Conservation (phyloP, 2,329 filamentous ascomycete species). For the Pseudocercospora cruenta region DNA sequence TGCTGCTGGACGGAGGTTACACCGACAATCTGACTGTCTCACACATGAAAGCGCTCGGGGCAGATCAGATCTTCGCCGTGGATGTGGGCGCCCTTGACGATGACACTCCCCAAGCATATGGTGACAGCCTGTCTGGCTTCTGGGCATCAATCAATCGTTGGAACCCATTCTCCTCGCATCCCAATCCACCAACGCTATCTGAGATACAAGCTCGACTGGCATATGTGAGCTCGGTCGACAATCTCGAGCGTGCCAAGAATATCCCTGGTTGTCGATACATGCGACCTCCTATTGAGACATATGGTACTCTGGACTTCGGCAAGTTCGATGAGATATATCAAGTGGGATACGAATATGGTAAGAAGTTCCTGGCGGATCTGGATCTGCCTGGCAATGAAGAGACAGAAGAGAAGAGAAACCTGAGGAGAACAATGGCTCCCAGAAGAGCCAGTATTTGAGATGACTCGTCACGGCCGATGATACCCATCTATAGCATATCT, state of each 20-base stretch:
- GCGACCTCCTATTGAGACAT: slow-evolving; percentile 90
- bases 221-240: slow-evolving; percentile 93
- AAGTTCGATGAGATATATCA: slow-evolving; percentile 98
- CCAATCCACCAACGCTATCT: slow-evolving; percentile 90
- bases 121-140: slow-evolving; percentile 89
- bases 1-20: slow-evolving; percentile 95
- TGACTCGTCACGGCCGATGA: neutral
- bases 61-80: slow-evolving; percentile 91
- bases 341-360: slow-evolving; percentile 83
- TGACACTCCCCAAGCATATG: slow-evolving; percentile 86
- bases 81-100: slow-evolving; percentile 94
- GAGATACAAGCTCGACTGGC: slow-evolving; percentile 95
- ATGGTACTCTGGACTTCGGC: slow-evolving; percentile 92
- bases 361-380: slow-evolving; percentile 75
- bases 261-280: slow-evolving; percentile 93
- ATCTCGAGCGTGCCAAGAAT: slow-evolving; percentile 87
- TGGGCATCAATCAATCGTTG: slow-evolving; percentile 96
- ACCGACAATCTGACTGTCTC: slow-evolving; percentile 96
- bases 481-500: neutral
- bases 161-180: slow-evolving; percentile 88
- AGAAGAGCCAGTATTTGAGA: slow-evolving; percentile 51
- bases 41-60: slow-evolving; percentile 93
- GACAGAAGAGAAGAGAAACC: slow-evolving; percentile 55
- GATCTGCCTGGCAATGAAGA: slow-evolving; percentile 64
- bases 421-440: slow-evolving; percentile 57